Conservation (phyloP, 2,329 filamentous ascomycete species). For the Tolypocladium inflatum region DNA sequence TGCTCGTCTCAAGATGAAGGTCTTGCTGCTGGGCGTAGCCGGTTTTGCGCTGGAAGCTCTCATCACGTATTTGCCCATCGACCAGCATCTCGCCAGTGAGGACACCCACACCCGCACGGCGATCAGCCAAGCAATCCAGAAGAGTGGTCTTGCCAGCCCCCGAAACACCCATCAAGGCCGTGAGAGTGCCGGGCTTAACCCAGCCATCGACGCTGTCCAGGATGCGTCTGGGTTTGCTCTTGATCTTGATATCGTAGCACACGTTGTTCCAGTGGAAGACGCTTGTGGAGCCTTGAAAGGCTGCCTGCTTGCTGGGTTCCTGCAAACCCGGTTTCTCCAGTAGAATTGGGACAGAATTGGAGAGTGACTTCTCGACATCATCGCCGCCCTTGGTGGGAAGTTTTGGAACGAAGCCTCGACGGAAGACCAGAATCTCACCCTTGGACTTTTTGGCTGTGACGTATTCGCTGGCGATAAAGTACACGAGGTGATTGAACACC, state of each 20-base stretch:
- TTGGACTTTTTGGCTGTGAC: conserved; percentile 42
- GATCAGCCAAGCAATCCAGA: conserved; percentile 53
- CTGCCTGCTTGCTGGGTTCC: no score
- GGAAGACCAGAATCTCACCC: conserved; percentile 52
- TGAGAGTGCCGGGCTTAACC: conserved; percentile 66
- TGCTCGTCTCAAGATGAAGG: conserved; percentile 31
- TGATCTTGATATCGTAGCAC: conserved; percentile 34
- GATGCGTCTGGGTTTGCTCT: conserved; percentile 54
- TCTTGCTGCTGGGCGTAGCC: conserved; percentile 65
- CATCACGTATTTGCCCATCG: conserved; percentile 55
- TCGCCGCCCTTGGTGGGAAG: not conserved
- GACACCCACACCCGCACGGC: conserved; percentile 37
- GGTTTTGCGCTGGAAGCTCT: conserved; percentile 61
- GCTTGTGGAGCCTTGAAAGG: not conserved
- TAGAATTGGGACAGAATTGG: not conserved
- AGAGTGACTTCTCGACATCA: not conserved
- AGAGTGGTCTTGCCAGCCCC: conserved; percentile 55
- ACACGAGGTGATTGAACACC: conserved; percentile 14
- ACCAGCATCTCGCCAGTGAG: not conserved
- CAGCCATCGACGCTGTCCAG: conserved; percentile 64
- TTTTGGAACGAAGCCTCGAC: conserved; percentile 23
- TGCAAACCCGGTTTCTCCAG: not conserved
- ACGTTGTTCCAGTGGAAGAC: not conserved
- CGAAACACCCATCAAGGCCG: conserved; percentile 53
- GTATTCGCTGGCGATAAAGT: conserved; percentile 41